phyloP scores from a whole-genome alignment of 1,284 basidiomycete species.

The Naganishia albida region DNA sequence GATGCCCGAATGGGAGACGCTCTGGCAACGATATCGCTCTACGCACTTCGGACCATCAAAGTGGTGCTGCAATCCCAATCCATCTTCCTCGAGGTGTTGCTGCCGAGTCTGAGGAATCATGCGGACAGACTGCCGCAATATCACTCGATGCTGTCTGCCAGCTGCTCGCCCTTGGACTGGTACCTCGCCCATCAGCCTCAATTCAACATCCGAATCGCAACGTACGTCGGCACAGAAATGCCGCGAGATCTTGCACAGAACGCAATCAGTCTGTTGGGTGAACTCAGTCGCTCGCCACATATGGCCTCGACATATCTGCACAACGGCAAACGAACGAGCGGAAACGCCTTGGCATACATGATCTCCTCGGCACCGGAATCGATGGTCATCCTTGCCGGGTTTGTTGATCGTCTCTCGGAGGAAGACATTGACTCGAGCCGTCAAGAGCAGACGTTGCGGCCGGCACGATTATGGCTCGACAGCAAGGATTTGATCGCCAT shows the following conservation, averaged over 20 bases:
- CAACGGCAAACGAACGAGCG: constrained; percentile 28
- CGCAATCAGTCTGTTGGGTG: constrained; percentile 27
- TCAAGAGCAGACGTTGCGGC: constrained; percentile 15
- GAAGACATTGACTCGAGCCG: constrained; percentile 18
- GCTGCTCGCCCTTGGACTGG: constrained; percentile 27
- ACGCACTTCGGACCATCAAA: constrained; percentile 26
- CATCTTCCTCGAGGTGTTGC: constrained; percentile 30
- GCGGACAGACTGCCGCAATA: constrained; percentile 12
- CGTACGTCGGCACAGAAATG: constrained; percentile 25
- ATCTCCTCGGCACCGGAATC: constrained; percentile 29
- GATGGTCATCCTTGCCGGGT: constrained; percentile 31
- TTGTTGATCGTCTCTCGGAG: constrained; percentile 29
- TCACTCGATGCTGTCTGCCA: constrained; percentile 5
- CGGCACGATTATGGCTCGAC: constrained; percentile 17
- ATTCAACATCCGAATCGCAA: constrained; percentile 29
- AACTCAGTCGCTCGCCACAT: constrained; percentile 29
- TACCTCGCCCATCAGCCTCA: constrained; percentile 29
- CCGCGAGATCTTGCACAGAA: constrained; percentile 18
- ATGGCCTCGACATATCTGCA: constrained; percentile 28
- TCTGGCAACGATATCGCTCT: constrained; percentile 21
- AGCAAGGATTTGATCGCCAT: neutral
- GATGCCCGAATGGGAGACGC: constrained; percentile 7
- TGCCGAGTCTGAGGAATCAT: constrained; percentile 24
- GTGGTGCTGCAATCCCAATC: constrained; percentile 25
- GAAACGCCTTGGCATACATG: constrained; percentile 30